Conservation (phyloP, 2,329 filamentous ascomycete genomes). For the Colletotrichum truncatum region DNA sequence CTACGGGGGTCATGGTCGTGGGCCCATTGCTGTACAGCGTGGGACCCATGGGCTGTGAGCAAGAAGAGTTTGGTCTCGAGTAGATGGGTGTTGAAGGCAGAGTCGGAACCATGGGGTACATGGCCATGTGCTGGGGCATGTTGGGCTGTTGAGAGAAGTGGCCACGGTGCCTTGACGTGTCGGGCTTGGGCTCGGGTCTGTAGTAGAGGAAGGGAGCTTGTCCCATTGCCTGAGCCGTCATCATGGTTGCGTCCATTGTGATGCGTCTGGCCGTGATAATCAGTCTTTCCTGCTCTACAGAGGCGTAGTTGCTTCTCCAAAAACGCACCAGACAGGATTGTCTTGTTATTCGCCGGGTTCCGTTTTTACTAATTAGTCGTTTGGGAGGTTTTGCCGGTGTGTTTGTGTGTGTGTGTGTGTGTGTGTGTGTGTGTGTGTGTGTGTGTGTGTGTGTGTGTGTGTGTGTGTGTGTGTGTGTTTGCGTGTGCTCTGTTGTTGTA, state of each 20-base stretch:
- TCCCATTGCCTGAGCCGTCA: conserved; percentile 67
- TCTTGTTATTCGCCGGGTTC: conserved; percentile 17
- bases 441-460: conserved; percentile 30
- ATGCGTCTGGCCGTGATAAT: conserved; percentile 36
- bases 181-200: conserved; percentile 77
- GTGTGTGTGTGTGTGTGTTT: background rate
- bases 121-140: conserved; percentile 56
- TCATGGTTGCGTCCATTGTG: conserved; percentile 73
- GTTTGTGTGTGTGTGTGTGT: no score
- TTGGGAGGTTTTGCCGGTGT: conserved; percentile 19
- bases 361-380: conserved; percentile 15
- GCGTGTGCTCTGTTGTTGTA: conserved; percentile 38
- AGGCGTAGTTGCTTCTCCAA: background rate
- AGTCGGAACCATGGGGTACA: conserved; percentile 65
- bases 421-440: conserved; percentile 8
- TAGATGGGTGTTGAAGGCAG: conserved; percentile 71
- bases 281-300: conserved; percentile 28
- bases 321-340: conserved; percentile 42
- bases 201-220: conserved; percentile 90
- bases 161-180: conserved; percentile 74
- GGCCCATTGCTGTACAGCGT: conserved; percentile 67
- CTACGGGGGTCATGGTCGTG: conserved; percentile 76
- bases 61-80: conserved; percentile 72
- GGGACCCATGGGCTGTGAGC: conserved; percentile 67
- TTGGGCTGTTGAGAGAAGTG: conserved; percentile 68